Base-by-base conservation (phyloP, 345 rosid genomes). In the Eutrema heterophyllum region DNA sequence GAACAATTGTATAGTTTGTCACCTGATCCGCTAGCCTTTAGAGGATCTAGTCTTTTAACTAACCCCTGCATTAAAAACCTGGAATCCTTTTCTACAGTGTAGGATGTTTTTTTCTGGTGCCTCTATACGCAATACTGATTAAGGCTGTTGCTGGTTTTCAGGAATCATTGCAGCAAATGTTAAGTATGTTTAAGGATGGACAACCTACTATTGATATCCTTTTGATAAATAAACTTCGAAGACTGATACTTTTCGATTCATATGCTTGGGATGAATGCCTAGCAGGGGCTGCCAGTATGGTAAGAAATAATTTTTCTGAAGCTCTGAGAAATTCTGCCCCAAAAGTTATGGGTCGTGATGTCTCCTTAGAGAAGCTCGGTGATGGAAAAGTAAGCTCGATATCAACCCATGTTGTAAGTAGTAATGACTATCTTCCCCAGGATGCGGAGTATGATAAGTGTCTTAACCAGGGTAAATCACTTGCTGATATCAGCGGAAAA, bases 241-340 rank as follows among this genome's bases (percentile, higher is more conserved):
- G 97, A 71, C 87, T 87, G 85, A 78, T 92, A 67, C 82, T 92
- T 56, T 83, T 86, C 72, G 87, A 81, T 75, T 88, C 96, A 32
- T 90, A 85, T 79, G 81, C 88, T 41, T 95, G 98, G 98, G 96
- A 95, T 77, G 93, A 84, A 70, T 84, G 85, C 65, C 88, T 95
- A 64, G 77, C 86, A 55, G 82, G 82, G 76, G 88, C 84, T 15
- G 87, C 83, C 44, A 83, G 80, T 82, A 78, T 74, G 77, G 78
- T 70, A 46, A 77, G 68, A 83, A 83, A 70, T 62, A 84, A 64
- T 74, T 61, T 76, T 60, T 80, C 57, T 61, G 90, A 83, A 71
- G 56, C 67, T 71, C 71, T 30, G 69, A 78, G 58, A 71, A 78
- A 44, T 74, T 67, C 75, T 49, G 27, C 71, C 18, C 59, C 83